phyloP scores from a whole-genome alignment of 768 basidiomycete species.

The Floccularia luteovirens region DNA sequence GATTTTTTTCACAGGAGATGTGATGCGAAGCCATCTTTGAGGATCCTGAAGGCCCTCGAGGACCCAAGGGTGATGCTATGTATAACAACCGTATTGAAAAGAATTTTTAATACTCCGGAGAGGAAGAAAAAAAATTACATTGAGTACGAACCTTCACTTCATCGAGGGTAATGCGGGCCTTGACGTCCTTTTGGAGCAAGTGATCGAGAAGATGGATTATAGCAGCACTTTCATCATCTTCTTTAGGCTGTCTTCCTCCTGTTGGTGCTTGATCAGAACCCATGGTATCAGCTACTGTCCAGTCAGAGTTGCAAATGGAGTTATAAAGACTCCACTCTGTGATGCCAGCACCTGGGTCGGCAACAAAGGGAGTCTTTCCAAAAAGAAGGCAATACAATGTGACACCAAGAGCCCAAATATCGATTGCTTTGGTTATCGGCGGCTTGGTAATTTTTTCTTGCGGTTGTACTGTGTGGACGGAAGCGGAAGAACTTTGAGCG shows the following conservation, averaged over 20 bases:
- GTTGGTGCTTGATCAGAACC: constrained; percentile 62
- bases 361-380: constrained; percentile 70
- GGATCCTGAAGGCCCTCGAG: constrained; percentile 59
- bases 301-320: constrained; percentile 72
- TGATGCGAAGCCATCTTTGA: constrained; percentile 55
- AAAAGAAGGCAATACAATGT: constrained; percentile 94
- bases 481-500: constrained; percentile 18
- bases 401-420: constrained; percentile 96
- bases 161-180: constrained; percentile 66
- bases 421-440: constrained; percentile 86
- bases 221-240: constrained; percentile 42
- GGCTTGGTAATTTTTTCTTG: constrained; percentile 20
- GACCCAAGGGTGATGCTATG: constrained; percentile 59
- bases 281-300: constrained; percentile 60
- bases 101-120: constrained; percentile 5
- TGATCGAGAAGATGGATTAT: constrained; percentile 68
- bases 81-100: too few relatives aligned
- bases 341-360: constrained; percentile 16
- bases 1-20: constrained; percentile 28
- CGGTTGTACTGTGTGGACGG: constrained; percentile 17
- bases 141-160: constrained; percentile 62
- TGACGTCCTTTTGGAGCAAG: constrained; percentile 76
- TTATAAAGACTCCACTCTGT: constrained; percentile 73
- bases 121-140: constrained; percentile 6
- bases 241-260: constrained; percentile 46